These are phyloP conservation scores for Scutellaria minor DNA, from an alignment of 257 asterid genomes.

Conservation along the genomic window DNA sequence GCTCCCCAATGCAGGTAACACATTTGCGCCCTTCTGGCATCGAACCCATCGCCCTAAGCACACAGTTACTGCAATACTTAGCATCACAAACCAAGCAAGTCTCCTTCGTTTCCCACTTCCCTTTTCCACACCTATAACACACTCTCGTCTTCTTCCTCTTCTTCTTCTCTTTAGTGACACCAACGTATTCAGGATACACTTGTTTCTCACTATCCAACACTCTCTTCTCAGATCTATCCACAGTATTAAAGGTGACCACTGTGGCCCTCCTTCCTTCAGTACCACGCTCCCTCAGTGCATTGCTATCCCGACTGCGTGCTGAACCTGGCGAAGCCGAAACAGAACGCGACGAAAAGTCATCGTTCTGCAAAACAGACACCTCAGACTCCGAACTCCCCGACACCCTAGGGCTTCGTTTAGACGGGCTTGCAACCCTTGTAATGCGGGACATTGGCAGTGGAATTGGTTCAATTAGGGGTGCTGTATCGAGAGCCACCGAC, in stretches of 20 bases:
- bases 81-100: slow-evolving; percentile 86
- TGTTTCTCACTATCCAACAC: slow-evolving; percentile 55
- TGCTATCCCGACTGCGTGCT: slow-evolving; percentile 42
- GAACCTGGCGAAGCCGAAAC: slow-evolving; percentile 74
- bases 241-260: slow-evolving; percentile 71
- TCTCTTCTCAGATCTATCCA: slow-evolving; percentile 64
- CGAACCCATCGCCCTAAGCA: slow-evolving; percentile 97
- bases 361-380: slow-evolving; percentile 79
- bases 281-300: slow-evolving; percentile 38
- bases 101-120: slow-evolving; percentile 91
- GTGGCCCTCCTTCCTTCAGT: slow-evolving; percentile 69
- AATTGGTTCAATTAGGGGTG: slow-evolving; percentile 72
- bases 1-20: slow-evolving; percentile 86
- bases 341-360: slow-evolving; percentile 68
- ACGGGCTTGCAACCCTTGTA: slow-evolving; percentile 54
- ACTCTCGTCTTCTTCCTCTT: slow-evolving; percentile 71
- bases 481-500: slow-evolving; percentile 41
- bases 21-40: slow-evolving; percentile 99
- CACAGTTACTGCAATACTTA: slow-evolving; percentile 83
- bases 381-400: slow-evolving; percentile 82
- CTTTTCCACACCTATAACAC: slow-evolving; percentile 85
- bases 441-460: slow-evolving; percentile 69
- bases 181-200: slow-evolving; percentile 63
- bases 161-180: slow-evolving; percentile 66
- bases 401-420: slow-evolving; percentile 60